These are phyloP conservation scores for Ophiosphaerella korrae DNA, from an alignment of 2,329 filamentous ascomycete genomes.

Conservation along the genomic window DNA sequence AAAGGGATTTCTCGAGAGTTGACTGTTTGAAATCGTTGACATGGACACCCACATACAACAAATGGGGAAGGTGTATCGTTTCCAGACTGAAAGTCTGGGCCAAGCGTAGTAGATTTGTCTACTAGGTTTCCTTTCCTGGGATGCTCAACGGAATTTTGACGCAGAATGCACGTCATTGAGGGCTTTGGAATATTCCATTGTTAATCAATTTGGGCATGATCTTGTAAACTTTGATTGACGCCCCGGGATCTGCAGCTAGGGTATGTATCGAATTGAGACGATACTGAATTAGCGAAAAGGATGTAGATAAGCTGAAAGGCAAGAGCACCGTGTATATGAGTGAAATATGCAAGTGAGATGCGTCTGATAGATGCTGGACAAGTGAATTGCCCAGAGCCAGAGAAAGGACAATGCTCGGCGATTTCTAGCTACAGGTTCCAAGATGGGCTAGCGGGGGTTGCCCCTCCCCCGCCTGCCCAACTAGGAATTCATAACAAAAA, in stretches of 20 bases:
- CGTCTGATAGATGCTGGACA: slow-evolving; percentile 2
- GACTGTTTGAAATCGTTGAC: background rate
- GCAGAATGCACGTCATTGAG: slow-evolving; percentile 8
- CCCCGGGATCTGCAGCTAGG: slow-evolving; percentile 22
- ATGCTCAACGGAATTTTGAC: no score
- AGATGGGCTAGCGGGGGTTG: slow-evolving; percentile 5
- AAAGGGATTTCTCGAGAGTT: background rate
- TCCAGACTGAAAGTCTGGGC: no score
- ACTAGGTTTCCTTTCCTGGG: no score
- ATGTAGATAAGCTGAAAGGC: slow-evolving; percentile 9
- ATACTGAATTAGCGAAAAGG: slow-evolving; percentile 6
- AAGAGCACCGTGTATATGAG: background rate
- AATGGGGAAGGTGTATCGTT: no score
- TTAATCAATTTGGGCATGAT: background rate
- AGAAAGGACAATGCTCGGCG: slow-evolving; percentile 5
- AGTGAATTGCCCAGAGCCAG: slow-evolving; percentile 6
- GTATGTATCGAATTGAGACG: slow-evolving; percentile 12
- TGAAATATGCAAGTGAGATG: slow-evolving; percentile 6
- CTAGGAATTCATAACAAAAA: slow-evolving; percentile 18
- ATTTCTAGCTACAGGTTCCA: background rate
- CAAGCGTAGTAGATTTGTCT: no score
- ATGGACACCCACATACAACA: no score
- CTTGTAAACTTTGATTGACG: slow-evolving; percentile 10
- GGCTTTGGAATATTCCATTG: background rate
- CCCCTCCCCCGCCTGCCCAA: slow-evolving; percentile 25